Conservation (phyloP, 1,284 basidiomycete species). For the Stereum hirsutum region DNA sequence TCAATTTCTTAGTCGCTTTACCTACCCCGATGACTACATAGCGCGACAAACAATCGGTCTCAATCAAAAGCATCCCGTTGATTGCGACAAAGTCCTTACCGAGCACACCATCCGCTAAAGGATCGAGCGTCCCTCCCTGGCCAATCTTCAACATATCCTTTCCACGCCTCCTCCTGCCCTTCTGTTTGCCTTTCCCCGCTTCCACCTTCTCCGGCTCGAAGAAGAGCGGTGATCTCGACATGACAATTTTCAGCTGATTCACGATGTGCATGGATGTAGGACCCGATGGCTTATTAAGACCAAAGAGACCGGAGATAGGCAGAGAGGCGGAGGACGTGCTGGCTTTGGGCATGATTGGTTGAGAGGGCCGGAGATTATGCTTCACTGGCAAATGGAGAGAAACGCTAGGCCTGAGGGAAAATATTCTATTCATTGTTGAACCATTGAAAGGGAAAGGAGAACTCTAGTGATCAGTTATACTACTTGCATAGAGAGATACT, state of each 20-base stretch:
- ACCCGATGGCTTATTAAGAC: constrained; percentile 79
- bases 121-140: constrained; percentile 94
- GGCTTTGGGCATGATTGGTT: constrained; percentile 56
- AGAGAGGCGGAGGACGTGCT: constrained; percentile 30
- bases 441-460: too few relatives aligned
- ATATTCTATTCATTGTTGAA: too few relatives aligned
- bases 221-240: constrained; percentile 78
- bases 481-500: too few relatives aligned
- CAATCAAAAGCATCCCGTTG: neutral
- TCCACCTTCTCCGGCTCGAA: constrained; percentile 41
- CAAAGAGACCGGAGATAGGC: constrained; percentile 78
- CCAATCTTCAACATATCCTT: constrained; percentile 67
- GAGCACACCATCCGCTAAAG: constrained; percentile 90
- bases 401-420: too few relatives aligned
- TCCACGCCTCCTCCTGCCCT: constrained; percentile 24
- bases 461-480: too few relatives aligned
- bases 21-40: constrained; percentile 81
- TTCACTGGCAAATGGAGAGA: too few relatives aligned
- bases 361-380: too few relatives aligned
- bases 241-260: constrained; percentile 77
- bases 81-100: constrained; percentile 32
- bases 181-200: constrained; percentile 26
- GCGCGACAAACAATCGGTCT: neutral
- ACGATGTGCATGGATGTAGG: constrained; percentile 88
- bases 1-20: constrained; percentile 84